A percentile compares a stretch with the other conserved stretches of the same genome.
phyloP scores from a whole-genome alignment of 495 filamentous ascomycete genomes.

The Aspergillus asperescens region DNA sequence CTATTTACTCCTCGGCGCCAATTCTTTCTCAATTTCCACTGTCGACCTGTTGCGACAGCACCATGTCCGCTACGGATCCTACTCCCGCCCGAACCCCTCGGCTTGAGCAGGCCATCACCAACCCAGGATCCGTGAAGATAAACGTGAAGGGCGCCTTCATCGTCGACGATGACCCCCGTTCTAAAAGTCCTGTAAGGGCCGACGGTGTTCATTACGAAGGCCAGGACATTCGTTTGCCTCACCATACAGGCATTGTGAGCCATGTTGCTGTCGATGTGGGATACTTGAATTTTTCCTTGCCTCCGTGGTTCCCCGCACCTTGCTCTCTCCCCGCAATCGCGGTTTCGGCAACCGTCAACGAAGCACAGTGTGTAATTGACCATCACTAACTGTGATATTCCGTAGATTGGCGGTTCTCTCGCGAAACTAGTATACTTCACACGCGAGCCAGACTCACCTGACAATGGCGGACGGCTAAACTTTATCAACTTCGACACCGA shows the following conservation, averaged over 20 bases:
- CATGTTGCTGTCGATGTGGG: conserved; percentile 95
- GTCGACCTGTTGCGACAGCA: conserved; percentile 17
- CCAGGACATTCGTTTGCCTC: conserved; percentile 89
- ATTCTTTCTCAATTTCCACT: conserved; percentile 7
- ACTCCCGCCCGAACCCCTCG: conserved; percentile 26
- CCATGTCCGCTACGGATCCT: conserved; percentile 20
- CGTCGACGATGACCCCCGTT: conserved; percentile 69
- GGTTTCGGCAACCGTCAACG: conserved; percentile 7
- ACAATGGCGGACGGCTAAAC: conserved; percentile 84
- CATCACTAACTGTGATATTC: not conserved
- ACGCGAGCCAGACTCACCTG: conserved; percentile 69
- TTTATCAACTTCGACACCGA: conserved; percentile 96
- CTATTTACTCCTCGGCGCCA: not conserved
- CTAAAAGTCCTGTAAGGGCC: conserved; percentile 41
- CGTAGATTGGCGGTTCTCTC: conserved; percentile 87
- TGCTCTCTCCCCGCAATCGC: conserved; percentile 32
- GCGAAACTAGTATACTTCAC: conserved; percentile 98
- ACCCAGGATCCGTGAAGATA: conserved; percentile 83
- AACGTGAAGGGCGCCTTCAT: conserved; percentile 96
- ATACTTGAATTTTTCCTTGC: conserved; percentile 16
- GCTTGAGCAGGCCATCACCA: conserved; percentile 66
- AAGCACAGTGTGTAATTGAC: conserved; percentile 22
- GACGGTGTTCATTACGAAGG: conserved; percentile 70
- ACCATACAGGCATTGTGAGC: conserved; percentile 87
- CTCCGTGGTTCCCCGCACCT: conserved; percentile 30